Base-by-base conservation (phyloP, 2,329 filamentous ascomycete species). In the Raffaelea albimanens region DNA sequence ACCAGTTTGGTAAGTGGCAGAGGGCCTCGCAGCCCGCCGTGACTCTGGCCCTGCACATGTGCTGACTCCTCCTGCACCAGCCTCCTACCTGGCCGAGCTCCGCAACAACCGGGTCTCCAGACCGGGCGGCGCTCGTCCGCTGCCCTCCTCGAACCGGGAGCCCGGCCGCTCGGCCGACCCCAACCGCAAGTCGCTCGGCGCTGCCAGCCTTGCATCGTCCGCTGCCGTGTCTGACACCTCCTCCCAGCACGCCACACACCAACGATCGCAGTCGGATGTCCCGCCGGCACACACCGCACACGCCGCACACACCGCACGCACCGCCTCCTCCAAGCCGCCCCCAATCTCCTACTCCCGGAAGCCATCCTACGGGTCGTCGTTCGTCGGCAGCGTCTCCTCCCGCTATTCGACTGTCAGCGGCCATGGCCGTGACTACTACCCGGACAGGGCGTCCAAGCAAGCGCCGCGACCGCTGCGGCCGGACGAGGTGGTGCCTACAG, bases 101-200 rank as follows among this genome's bases (percentile, higher is more conserved):
- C 82, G 86, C 55, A 78, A 75, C 55, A 85, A 77, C 63, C 80
- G 82, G 45, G 70, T 80, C 48, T 71, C 75, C 33, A 76, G 85
- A 48, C 85, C 85, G 9, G 83, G 79, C 48, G 85, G 85, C 52
- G 83, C 84, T 44, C 74, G 85, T 54, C 84, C 85, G 50, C 75
- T 73, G 47, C 75, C 76, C 44, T 49, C 58, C 43, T 59, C 61
- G 43, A 29, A 29, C 25, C 25, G 25, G 7, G 7, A 29, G 25
- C 25, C 25, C 25, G 25, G 25, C 25, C n/a, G n/a, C n/a, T n/a
- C n/a, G n/a, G 13, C 25, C 25, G 13, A 29, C 38, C 19, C n/a
- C 38, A 13, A 29, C 39, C 39, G 39, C 21, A 7, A 16, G 39
- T 41, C 39, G 19, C 19, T 22, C 5, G 39, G 20, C 19, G 16